These are phyloP conservation scores for Geranomyces variabilis DNA, from an alignment of 192 early-diverging fungal species.

Conservation along the genomic window DNA sequence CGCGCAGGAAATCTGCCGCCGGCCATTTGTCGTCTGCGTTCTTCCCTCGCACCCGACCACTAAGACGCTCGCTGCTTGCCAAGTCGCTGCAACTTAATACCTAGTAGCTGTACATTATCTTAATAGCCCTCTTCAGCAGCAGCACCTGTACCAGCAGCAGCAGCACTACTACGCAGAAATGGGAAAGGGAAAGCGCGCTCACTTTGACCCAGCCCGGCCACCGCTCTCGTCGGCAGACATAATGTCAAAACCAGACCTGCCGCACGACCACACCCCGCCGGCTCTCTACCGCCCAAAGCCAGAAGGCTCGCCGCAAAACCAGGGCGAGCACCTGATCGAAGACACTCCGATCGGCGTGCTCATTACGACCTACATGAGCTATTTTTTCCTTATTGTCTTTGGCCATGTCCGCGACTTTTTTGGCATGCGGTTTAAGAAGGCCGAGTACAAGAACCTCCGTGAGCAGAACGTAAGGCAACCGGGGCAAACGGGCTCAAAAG, in stretches of 20 bases:
- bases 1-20: no score
- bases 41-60: no score
- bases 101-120: no score
- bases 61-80: no score
- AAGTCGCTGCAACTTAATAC: no score
- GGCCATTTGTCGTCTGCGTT: no score
- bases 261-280: slow-evolving; percentile 7
- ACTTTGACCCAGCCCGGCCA: slow-evolving; percentile 36
- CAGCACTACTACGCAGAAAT: no score
- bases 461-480: slow-evolving; percentile 37
- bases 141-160: no score
- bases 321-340: slow-evolving; percentile 48
- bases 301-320: neutral
- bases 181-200: slow-evolving; percentile 54
- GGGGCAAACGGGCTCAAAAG: neutral
- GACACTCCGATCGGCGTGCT: slow-evolving; percentile 80
- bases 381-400: slow-evolving; percentile 89
- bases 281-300: slow-evolving; percentile 9
- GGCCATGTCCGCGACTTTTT: slow-evolving; percentile 94
- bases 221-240: slow-evolving; percentile 47
- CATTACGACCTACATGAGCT: slow-evolving; percentile 93
- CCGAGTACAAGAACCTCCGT: slow-evolving; percentile 70
- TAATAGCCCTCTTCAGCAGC: no score
- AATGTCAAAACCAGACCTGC: slow-evolving; percentile 27
- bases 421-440: slow-evolving; percentile 74